Base-by-base conservation (phyloP, 2,329 filamentous ascomycete genomes). In the Paramyrothecium sp. region DNA sequence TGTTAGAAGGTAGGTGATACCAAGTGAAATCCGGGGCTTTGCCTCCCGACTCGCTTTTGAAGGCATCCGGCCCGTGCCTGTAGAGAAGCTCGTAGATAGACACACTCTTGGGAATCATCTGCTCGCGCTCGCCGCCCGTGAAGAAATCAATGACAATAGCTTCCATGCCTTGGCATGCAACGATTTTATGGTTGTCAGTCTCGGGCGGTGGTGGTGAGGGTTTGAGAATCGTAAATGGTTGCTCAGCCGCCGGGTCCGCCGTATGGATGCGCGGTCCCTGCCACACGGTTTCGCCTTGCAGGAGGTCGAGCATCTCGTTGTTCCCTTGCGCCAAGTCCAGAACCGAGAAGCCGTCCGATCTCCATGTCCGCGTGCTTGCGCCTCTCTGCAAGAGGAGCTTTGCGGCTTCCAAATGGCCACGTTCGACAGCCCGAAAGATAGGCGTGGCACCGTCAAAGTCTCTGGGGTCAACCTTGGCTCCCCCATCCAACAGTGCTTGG, bases 1-100 rank as follows among this genome's bases (percentile, higher is more conserved):
- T 60, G 22, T 60, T 60, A 3, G 49, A 23, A 30, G 58, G 58
- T 19, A 60, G 34, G 21, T 60, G 58, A 48, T 60, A 60, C 58
- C 58, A 60, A 2, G 58, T 60, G 30, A 54, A 60, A 19, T 54
- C 51, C 3, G 58, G 58, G 8, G 20, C 46, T 33, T 23, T 46
- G 7, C 19, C 49, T 17, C 50, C 54, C 12, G 53, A 22, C 12
- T 22, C 21, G 33, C 20, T 58, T 8, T 44, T 44, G 16, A 58
- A 30, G 11, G 57, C 54, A 17, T 46, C 44, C 3, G 57, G 57
- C 10, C 57, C 57, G 7, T 56, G 50, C 20, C 57, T 54, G 19
- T 58, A 56, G 33, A 58, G 44, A 8, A 58, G 49, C 21, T 56
- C 44, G 44, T 51, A 54, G 16, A 58, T 54, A 34, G 54, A 54